Evolutionary conservation across 2,329 filamentous ascomycete genomes (phyloP), one percentile per base, ranked within the genome.

Genomic region (Cordyceps cateniannulata): DNA sequence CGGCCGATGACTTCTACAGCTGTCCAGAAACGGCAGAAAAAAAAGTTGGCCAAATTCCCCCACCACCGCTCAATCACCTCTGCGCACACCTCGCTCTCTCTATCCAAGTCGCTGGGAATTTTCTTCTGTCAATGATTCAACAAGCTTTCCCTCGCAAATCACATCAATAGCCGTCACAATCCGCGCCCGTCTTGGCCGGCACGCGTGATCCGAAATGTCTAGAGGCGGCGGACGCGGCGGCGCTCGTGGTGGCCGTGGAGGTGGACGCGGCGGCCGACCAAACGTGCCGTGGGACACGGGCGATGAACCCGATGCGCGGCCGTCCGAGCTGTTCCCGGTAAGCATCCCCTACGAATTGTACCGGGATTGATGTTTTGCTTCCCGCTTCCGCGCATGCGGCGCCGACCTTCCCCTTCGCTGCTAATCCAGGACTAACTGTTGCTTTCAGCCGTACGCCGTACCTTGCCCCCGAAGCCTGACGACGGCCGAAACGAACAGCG

Each of bases 261-360:
- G 79, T 51, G 74, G 75, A n/a, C 69, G 79, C 56, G 75, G 74
- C 49, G 76, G 79, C 51, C 70, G 76, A 20, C 77, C 76, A 12
- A 76, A 77, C 29, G 75, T 83, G 59, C 78, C 82, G 0, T 85
- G 82, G 79, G 78, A 79, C 49, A 76, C 72, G 20, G 75, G 78
- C 45, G 81, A 83, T 64, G 83, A 85, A 64, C 79, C 81, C 9
- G 81, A 84, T 68, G 78, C 78, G 56, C 76, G 80, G 35, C 83
- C 83, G 7, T 81, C 81, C n/a, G 83, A 85, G 65, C 78, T 83
- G 10, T 85, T 85, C 63, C 83, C 83, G 0, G 82, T 84, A 70
- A 62, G 78, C 66, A n/a, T 9, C 35, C 2, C n/a, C n/a, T 3
- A n/a, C n/a, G n/a, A n/a, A n/a, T n/a, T n/a, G n/a, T n/a, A n/a